Conservation (phyloP, 2,329 filamentous ascomycete species). For the Penicillium corylophilum region DNA sequence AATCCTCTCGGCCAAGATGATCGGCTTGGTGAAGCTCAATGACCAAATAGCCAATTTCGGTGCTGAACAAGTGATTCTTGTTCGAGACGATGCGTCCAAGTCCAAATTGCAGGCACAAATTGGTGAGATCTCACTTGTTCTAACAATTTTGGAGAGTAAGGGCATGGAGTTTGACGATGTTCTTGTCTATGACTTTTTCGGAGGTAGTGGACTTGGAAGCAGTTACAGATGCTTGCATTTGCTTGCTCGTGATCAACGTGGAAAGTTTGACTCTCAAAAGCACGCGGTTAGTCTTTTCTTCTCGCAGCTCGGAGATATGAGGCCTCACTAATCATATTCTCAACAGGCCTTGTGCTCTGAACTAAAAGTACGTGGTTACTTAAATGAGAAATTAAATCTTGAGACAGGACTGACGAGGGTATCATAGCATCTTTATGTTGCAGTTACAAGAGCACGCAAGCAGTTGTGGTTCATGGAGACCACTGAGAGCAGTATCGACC, state of each 20-base stretch:
- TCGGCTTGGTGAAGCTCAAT: slow-evolving; percentile 21
- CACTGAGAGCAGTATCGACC: slow-evolving; percentile 4
- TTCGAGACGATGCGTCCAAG: slow-evolving; percentile 31
- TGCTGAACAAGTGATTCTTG: slow-evolving; percentile 37
- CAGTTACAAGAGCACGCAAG: slow-evolving; percentile 28
- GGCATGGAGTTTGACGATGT: slow-evolving; percentile 41
- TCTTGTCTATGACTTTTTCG: slow-evolving; percentile 33
- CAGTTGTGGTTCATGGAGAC: slow-evolving; percentile 26
- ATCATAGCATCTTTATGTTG: slow-evolving; percentile 31
- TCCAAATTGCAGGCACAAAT: slow-evolving; percentile 22
- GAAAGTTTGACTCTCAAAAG: slow-evolving; percentile 20
- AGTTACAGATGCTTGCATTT: slow-evolving; percentile 20
- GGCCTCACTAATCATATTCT: neutral
- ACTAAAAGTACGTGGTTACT: slow-evolving; percentile 7
- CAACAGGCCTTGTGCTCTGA: slow-evolving; percentile 15
- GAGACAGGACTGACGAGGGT: neutral
- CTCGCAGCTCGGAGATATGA: neutral
- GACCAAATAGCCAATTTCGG: slow-evolving; percentile 28
- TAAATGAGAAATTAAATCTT: neutral
- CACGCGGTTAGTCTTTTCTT: slow-evolving; percentile 15
- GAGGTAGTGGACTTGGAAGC: slow-evolving; percentile 18
- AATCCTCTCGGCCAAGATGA: slow-evolving; percentile 23
- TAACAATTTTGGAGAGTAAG: slow-evolving; percentile 36
- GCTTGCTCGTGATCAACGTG: slow-evolving; percentile 3
- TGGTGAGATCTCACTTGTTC: slow-evolving; percentile 28